Evolutionary conservation across 1,139 yeast genomes (phyloP).

Genomic region (Lodderomyces theae): DNA sequence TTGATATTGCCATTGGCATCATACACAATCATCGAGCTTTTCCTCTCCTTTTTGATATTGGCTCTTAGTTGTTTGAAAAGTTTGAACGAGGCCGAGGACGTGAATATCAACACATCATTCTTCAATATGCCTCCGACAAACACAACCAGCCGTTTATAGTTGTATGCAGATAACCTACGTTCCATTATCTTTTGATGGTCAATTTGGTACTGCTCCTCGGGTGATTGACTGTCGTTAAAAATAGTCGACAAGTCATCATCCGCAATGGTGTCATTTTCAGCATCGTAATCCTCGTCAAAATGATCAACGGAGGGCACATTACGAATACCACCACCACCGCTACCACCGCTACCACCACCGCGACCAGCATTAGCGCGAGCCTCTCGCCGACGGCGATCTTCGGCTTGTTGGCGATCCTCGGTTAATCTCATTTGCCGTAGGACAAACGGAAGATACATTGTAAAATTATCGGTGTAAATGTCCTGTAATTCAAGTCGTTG

Average conservation of each 20-base stretch:
- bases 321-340: too few relatives aligned
- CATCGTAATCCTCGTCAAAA: slow-evolving; percentile 6
- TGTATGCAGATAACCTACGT: slow-evolving; percentile 20
- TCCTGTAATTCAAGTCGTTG: slow-evolving; percentile 36
- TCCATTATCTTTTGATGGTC: slow-evolving; percentile 15
- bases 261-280: slow-evolving; percentile 10
- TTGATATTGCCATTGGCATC: slow-evolving; percentile 23
- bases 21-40: slow-evolving; percentile 22
- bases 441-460: slow-evolving; percentile 37
- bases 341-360: slow-evolving; percentile 16
- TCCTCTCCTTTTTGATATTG: slow-evolving; percentile 22
- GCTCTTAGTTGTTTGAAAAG: slow-evolving; percentile 30
- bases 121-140: slow-evolving; percentile 36
- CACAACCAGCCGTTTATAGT: slow-evolving; percentile 28
- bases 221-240: slow-evolving; percentile 17
- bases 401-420: slow-evolving; percentile 7
- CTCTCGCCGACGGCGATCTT: not conserved
- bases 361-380: not conserved
- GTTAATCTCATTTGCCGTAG: slow-evolving; percentile 26
- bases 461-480: slow-evolving; percentile 36
- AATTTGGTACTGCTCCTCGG: slow-evolving; percentile 6
- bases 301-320: not conserved
- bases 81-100: slow-evolving; percentile 28
- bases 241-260: slow-evolving; percentile 26
- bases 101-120: slow-evolving; percentile 29